Percentiles rank a stretch among this genome's conserved stretches.
Evolutionary conservation across 306 rosid genomes (phyloP).

Genomic region (Crotalaria pallida): DNA sequence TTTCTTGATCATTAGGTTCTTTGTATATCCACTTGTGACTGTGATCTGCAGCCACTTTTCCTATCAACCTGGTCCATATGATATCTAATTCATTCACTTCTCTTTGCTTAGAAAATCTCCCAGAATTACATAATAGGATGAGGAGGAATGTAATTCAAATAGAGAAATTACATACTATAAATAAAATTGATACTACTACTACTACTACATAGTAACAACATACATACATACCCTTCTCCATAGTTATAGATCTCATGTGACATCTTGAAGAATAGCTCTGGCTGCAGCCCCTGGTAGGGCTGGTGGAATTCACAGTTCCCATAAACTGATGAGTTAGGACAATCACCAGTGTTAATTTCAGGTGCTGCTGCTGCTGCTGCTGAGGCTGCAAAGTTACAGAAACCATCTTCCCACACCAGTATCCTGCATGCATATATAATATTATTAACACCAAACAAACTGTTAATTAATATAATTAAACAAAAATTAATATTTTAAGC

Average conservation of each 20-base stretch:
- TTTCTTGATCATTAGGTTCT: slow-evolving; percentile 89
- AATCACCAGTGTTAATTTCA: slow-evolving; percentile 57
- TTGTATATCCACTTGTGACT: slow-evolving; percentile 96
- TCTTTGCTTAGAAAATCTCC: not conserved
- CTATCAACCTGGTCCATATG: slow-evolving; percentile 62
- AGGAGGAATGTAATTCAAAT: not conserved
- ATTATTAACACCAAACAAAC: too few relatives aligned
- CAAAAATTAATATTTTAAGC: too few relatives aligned
- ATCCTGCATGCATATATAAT: slow-evolving; percentile 66
- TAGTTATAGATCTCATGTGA: slow-evolving; percentile 99
- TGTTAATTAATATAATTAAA: too few relatives aligned
- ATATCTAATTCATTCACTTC: slow-evolving; percentile 6
- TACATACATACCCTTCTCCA: slow-evolving; percentile 79
- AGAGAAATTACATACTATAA: too few relatives aligned
- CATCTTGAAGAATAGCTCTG: slow-evolving; percentile 99
- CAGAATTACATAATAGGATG: not conserved
- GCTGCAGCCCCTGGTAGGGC: slow-evolving; percentile 74
- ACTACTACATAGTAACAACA: too few relatives aligned
- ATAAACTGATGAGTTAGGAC: slow-evolving; percentile 51
- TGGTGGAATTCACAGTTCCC: slow-evolving; percentile 71
- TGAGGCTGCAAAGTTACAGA: slow-evolving; percentile 89
- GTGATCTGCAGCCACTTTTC: slow-evolving; percentile 97
- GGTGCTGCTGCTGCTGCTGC: too few relatives aligned
- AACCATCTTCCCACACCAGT: slow-evolving; percentile 99
- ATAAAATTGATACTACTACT: too few relatives aligned